A percentile compares a stretch with the other conserved stretches of the same genome.
Conservation (phyloP, 2,329 filamentous ascomycete genomes). For the Pseudogymnoascus sp. region DNA sequence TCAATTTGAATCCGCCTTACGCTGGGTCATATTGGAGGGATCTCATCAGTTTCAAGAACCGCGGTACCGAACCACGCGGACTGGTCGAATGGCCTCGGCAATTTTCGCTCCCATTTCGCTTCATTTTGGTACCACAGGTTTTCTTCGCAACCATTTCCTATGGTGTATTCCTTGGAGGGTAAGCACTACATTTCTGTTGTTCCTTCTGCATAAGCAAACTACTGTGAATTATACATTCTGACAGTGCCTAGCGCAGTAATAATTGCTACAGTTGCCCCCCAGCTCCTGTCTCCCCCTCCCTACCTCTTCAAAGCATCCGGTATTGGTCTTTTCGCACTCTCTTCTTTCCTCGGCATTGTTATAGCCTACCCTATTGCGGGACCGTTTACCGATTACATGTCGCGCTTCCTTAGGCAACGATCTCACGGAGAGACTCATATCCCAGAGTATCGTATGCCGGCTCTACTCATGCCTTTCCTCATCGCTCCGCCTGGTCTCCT, state of each 20-base stretch:
- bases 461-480: conserved; percentile 33
- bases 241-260: conserved; percentile 16
- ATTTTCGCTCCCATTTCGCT: conserved; percentile 21
- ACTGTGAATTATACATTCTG: background rate
- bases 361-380: conserved; percentile 24
- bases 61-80: conserved; percentile 17
- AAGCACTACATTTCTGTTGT: background rate
- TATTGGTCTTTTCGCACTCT: conserved; percentile 26
- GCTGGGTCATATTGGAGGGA: conserved; percentile 27
- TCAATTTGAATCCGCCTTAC: conserved; percentile 18
- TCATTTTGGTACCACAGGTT: conserved; percentile 19
- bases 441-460: conserved; percentile 35
- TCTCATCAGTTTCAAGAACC: conserved; percentile 24
- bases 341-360: conserved; percentile 30
- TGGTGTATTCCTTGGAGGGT: conserved; percentile 20
- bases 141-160: conserved; percentile 19
- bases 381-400: conserved; percentile 28
- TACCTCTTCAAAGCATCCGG: conserved; percentile 27
- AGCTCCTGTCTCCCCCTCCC: conserved; percentile 27
- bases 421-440: conserved; percentile 31
- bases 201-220: background rate
- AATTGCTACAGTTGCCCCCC: conserved; percentile 26
- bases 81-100: conserved; percentile 19
- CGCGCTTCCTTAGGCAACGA: conserved; percentile 29
- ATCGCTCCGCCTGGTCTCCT: conserved; percentile 30